Conservation (phyloP, 495 filamentous ascomycete species). For the Trichoderma virens region DNA sequence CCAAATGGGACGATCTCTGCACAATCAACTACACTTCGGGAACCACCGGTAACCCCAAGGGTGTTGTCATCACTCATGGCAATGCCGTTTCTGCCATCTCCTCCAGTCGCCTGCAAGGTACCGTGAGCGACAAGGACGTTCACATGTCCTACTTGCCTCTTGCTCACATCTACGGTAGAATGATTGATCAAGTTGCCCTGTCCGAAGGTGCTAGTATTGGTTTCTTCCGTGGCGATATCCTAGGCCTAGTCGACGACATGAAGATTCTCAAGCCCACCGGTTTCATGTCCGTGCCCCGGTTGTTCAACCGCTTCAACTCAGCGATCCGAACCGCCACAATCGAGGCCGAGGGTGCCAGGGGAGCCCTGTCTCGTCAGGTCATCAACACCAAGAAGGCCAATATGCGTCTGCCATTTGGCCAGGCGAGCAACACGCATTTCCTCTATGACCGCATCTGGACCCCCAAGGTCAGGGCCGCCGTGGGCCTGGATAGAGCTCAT, state of each 20-base stretch:
- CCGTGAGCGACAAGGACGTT: conserved; percentile 46
- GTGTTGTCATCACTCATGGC: conserved; percentile 77
- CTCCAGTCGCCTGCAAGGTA: conserved; percentile 44
- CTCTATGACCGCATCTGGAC: conserved; percentile 91
- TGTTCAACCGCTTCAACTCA: conserved; percentile 85
- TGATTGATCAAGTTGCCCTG: conserved; percentile 69
- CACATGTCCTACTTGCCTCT: conserved; percentile 84
- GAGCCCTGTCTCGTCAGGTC: conserved; percentile 70
- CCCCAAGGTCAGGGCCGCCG: conserved; percentile 71
- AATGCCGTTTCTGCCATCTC: conserved; percentile 70
- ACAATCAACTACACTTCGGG: conserved; percentile 99
- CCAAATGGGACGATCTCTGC: conserved; percentile 65
- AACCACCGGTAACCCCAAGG: conserved; percentile 91
- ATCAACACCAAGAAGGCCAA: conserved; percentile 72
- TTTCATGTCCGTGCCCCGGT: conserved; percentile 83
- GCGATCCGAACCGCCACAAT: conserved; percentile 72
- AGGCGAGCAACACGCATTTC: conserved; percentile 72
- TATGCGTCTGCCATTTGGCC: conserved; percentile 59
- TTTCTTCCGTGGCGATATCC: conserved; percentile 91
- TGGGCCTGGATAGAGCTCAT: conserved; percentile 68
- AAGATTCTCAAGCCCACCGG: conserved; percentile 76
- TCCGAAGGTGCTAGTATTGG: conserved; percentile 71
- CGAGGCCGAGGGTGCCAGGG: conserved; percentile 72
- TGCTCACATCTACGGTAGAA: conserved; percentile 87
- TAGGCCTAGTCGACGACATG: conserved; percentile 82